A percentile compares a stretch with the other conserved stretches of the same genome.
Conservation (phyloP, 768 basidiomycete species). For the Clitopilus passeckerianus region DNA sequence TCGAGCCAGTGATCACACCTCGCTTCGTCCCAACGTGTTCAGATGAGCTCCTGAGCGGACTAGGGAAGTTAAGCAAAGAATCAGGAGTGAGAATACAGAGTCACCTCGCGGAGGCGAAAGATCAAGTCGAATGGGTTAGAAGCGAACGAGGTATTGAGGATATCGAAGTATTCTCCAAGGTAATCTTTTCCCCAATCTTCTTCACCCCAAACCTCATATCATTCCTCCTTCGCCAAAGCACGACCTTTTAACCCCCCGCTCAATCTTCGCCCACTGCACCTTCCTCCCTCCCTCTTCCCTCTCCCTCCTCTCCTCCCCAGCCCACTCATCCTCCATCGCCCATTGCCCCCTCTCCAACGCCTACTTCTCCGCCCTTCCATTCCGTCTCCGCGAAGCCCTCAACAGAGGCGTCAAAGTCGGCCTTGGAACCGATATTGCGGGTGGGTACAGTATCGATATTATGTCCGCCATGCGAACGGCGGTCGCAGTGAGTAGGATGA, state of each 20-base stretch:
- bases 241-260: slow-evolving; percentile 54
- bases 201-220: not conserved
- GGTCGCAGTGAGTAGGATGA: slow-evolving; percentile 65
- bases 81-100: slow-evolving; percentile 63
- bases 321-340: slow-evolving; percentile 54
- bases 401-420: slow-evolving; percentile 62
- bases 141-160: slow-evolving; percentile 58
- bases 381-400: slow-evolving; percentile 69
- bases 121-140: slow-evolving; percentile 71
- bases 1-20: slow-evolving; percentile 84
- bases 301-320: slow-evolving; percentile 37
- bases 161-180: slow-evolving; percentile 70
- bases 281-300: slow-evolving; percentile 57
- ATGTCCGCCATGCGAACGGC: slow-evolving; percentile 79
- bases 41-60: slow-evolving; percentile 55
- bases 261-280: slow-evolving; percentile 88
- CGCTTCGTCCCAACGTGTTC: slow-evolving; percentile 90
- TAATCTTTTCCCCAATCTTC: slow-evolving; percentile 15
- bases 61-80: slow-evolving; percentile 49
- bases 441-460: slow-evolving; percentile 78
- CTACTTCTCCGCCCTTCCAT: slow-evolving; percentile 75
- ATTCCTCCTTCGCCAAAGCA: slow-evolving; percentile 30
- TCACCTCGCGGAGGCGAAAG: slow-evolving; percentile 78
- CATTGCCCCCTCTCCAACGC: slow-evolving; percentile 89
- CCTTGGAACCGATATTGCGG: slow-evolving; percentile 82